A percentile compares a stretch with the other conserved stretches of the same genome.
Conservation (phyloP, 441 rosid genomes). For the Erodium trifolium region DNA sequence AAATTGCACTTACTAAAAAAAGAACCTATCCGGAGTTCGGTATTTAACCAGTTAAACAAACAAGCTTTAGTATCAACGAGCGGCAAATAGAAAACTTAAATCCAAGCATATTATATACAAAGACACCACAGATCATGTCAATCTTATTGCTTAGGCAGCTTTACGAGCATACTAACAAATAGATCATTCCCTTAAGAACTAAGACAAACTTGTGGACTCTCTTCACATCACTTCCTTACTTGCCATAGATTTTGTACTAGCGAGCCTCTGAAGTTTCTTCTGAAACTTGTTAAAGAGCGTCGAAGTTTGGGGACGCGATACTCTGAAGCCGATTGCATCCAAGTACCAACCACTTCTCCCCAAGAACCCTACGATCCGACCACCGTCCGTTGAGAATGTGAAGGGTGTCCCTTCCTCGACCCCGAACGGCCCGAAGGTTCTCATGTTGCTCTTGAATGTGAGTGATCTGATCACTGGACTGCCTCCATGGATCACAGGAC, state of each 20-base stretch:
- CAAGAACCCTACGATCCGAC: constrained; percentile 47
- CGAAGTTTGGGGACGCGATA: constrained; percentile 35
- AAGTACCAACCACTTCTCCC: constrained; percentile 73
- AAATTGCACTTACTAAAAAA: too few species aligned
- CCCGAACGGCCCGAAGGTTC: constrained; percentile 60
- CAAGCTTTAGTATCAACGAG: too few species aligned
- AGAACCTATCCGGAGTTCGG: too few species aligned
- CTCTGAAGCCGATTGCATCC: constrained; percentile 54
- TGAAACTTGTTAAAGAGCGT: constrained; percentile 43
- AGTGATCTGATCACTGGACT: constrained; percentile 60
- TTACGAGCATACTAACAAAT: too few species aligned
- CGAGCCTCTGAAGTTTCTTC: constrained; percentile 39
- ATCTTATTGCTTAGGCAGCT: too few species aligned
- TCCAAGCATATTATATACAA: too few species aligned
- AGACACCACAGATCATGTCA: too few species aligned
- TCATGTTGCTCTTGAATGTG: constrained; percentile 49
- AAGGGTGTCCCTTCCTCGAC: constrained; percentile 67
- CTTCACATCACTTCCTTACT: neutral
- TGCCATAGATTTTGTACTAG: neutral
- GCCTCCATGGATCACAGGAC: constrained; percentile 43
- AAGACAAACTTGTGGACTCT: too few species aligned
- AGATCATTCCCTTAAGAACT: too few species aligned
- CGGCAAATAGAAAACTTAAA: too few species aligned
- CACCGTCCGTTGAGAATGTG: constrained; percentile 44
- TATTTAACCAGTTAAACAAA: too few species aligned